Percentiles rank a stretch among this genome's conserved stretches.
phyloP scores from a whole-genome alignment of 2,329 filamentous ascomycete genomes.

The Ophiocordyceps camponoti-floridani region DNA sequence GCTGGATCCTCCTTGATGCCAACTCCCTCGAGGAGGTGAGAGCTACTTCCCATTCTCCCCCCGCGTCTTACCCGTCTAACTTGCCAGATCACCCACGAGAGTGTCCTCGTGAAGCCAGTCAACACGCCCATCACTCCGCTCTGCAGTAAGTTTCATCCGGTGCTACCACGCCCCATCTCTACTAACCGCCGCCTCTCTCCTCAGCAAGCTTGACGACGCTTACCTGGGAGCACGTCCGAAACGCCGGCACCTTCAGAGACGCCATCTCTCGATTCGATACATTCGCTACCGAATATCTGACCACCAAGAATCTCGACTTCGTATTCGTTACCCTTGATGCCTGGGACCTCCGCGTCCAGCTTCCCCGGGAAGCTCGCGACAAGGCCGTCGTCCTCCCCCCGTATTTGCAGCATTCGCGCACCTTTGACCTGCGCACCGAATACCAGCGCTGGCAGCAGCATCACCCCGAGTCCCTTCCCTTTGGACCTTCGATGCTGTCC shows the following conservation, averaged over 20 bases:
- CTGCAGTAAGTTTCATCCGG: constrained; percentile 57
- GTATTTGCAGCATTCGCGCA: constrained; percentile 93
- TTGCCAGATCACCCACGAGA: constrained; percentile 74
- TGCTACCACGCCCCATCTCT: neutral
- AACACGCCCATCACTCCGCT: constrained; percentile 97
- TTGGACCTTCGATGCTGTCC: constrained; percentile 83
- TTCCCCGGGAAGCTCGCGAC: constrained; percentile 92
- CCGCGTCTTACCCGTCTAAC: neutral
- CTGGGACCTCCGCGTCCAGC: constrained; percentile 94
- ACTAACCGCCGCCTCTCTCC: constrained; percentile 1
- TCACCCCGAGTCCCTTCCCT: constrained; percentile 91
- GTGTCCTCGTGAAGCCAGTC: constrained; percentile 91
- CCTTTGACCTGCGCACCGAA: constrained; percentile 91
- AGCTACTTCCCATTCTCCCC: constrained; percentile 1
- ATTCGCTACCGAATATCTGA: constrained; percentile 82
- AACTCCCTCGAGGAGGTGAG: constrained; percentile 85
- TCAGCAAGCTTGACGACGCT: constrained; percentile 89
- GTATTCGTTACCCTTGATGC: constrained; percentile 97
- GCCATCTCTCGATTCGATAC: constrained; percentile 88
- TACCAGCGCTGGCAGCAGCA: constrained; percentile 98
- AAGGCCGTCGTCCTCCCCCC: constrained; percentile 93
- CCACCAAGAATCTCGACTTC: constrained; percentile 84
- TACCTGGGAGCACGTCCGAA: constrained; percentile 97
- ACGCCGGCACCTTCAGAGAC: constrained; percentile 92
- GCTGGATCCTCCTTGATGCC: constrained; percentile 89